phyloP scores from a whole-genome alignment of 176 grass and related monocot species.

The Triticum urartu region DNA sequence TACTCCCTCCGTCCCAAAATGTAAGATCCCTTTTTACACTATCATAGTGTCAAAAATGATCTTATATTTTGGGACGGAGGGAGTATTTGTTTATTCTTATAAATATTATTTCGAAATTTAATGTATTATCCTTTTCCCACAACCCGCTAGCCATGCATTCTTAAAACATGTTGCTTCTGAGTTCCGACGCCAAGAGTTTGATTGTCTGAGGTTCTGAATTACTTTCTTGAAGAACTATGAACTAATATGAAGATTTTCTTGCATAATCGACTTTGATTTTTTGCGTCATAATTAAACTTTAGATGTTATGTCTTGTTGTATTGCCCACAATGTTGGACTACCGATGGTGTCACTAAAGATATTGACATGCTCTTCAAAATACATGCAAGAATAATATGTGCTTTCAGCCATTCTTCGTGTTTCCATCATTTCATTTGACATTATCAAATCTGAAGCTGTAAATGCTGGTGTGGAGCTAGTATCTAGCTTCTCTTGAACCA shows the following conservation, averaged over 20 bases:
- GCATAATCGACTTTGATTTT: background rate
- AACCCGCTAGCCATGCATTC: background rate
- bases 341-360: background rate
- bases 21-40: too few species aligned
- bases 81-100: background rate
- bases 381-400: background rate
- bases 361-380: background rate
- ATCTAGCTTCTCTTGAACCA: background rate
- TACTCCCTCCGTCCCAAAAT: too few species aligned
- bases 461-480: background rate
- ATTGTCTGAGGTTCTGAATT: background rate
- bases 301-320: background rate
- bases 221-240: slow-evolving; percentile 8
- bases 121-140: background rate
- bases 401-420: background rate
- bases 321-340: background rate
- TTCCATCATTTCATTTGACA: background rate
- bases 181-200: background rate
- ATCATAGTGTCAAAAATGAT: too few species aligned
- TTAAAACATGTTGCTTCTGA: background rate
- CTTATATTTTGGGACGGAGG: too few species aligned
- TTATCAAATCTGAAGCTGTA: background rate
- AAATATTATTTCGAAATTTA: background rate
- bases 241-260: background rate
- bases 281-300: background rate